Percentiles rank a stretch among this genome's conserved stretches.
Evolutionary conservation across 345 rosid genomes (phyloP).

Genomic region (Lagerstroemia speciosa): DNA sequence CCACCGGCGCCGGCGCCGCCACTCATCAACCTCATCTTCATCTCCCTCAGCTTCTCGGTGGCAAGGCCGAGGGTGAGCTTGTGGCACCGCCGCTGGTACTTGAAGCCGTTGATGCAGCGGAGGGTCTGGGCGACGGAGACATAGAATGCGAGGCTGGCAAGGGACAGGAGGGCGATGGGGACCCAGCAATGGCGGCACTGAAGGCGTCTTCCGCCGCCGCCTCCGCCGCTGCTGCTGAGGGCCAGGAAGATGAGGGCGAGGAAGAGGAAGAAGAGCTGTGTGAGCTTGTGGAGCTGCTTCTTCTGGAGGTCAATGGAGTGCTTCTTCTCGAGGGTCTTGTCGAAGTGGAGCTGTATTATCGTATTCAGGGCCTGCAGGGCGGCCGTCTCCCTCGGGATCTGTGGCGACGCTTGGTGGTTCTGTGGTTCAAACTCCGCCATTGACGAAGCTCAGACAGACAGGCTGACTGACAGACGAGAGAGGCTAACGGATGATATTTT

Average conservation of each 20-base stretch:
- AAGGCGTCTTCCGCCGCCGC: conserved; percentile 30
- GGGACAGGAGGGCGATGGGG: conserved; percentile 63
- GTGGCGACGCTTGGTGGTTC: conserved; percentile 26
- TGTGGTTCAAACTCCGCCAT: conserved; percentile 70
- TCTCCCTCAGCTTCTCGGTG: conserved; percentile 76
- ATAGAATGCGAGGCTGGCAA: conserved; percentile 86
- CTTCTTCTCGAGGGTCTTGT: conserved; percentile 90
- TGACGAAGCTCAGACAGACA: conserved; percentile 8
- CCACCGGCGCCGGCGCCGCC: no score
- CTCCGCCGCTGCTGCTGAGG: conserved; percentile 21
- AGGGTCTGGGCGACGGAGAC: conserved; percentile 88
- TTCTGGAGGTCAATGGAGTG: conserved; percentile 91
- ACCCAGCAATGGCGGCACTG: conserved; percentile 94
- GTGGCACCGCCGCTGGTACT: conserved; percentile 96
- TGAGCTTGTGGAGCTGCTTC: conserved; percentile 86
- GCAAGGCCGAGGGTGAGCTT: conserved; percentile 91
- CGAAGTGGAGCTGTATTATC: conserved; percentile 93
- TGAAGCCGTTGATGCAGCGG: conserved; percentile 91
- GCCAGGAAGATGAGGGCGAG: conserved; percentile 53
- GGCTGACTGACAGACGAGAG: no score
- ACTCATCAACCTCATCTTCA: conserved; percentile 50
- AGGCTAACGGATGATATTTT: no score
- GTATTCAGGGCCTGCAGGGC: conserved; percentile 87
- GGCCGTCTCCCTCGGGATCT: conserved; percentile 79
- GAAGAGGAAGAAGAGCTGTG: conserved; percentile 89